Percentiles rank a stretch among this genome's conserved stretches.
Conservation (phyloP, 2,329 filamentous ascomycete genomes). For the Penicillium sp. region DNA sequence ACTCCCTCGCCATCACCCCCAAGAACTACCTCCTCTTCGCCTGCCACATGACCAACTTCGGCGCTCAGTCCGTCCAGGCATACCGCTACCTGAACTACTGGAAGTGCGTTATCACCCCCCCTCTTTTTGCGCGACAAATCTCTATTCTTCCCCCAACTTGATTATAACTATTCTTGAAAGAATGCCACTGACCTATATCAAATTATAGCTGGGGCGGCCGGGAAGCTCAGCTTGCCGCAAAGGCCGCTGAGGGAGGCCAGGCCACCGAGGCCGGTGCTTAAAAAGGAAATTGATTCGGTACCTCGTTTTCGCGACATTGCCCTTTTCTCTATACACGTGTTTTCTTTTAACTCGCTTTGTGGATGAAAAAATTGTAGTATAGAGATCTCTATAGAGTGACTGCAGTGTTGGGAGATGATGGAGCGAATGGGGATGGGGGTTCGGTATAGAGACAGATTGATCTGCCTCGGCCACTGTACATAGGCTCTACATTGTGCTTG, state of each 20-base stretch:
- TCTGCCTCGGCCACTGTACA: slow-evolving; percentile 24
- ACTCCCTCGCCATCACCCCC: slow-evolving; percentile 65
- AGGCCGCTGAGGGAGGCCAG: slow-evolving; percentile 35
- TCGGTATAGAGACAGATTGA: background rate
- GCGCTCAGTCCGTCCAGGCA: slow-evolving; percentile 63
- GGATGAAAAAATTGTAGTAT: slow-evolving; percentile 6
- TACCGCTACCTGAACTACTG: slow-evolving; percentile 67
- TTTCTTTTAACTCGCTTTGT: slow-evolving; percentile 4
- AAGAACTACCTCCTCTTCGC: slow-evolving; percentile 71
- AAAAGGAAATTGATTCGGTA: slow-evolving; percentile 17
- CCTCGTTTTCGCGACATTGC: slow-evolving; percentile 16
- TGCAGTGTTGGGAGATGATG: slow-evolving; percentile 9
- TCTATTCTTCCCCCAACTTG: too few species aligned
- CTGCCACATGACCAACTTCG: slow-evolving; percentile 69
- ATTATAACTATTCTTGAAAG: background rate
- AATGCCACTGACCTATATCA: background rate
- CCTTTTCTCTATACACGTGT: slow-evolving; percentile 15
- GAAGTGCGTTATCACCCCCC: slow-evolving; percentile 45
- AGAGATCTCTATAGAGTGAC: slow-evolving; percentile 17
- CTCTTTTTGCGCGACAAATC: background rate
- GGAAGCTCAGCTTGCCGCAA: slow-evolving; percentile 44
- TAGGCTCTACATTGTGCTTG: slow-evolving; percentile 18
- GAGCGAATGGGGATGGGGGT: slow-evolving; percentile 7
- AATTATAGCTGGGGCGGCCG: slow-evolving; percentile 46
- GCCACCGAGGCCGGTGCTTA: slow-evolving; percentile 36